These are phyloP conservation scores for Ziziphus jujuba DNA, from an alignment of 306 rosid genomes.

Conservation along the genomic window DNA sequence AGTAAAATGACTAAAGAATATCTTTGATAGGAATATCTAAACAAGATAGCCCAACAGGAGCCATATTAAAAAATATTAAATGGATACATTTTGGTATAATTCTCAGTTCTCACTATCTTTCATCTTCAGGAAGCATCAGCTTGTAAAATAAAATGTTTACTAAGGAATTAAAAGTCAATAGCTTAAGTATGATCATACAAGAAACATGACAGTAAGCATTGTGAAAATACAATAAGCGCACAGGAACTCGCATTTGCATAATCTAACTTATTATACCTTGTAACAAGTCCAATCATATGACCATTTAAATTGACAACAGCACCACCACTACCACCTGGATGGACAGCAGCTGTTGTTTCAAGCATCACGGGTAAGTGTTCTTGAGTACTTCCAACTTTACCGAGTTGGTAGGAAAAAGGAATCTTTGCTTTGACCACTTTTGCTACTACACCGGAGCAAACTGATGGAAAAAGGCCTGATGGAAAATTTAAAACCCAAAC, in stretches of 20 bases:
- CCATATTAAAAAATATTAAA: no score
- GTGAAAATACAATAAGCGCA: conserved; percentile 6
- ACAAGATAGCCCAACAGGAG: no score
- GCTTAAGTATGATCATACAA: conserved; percentile 2
- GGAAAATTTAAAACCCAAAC: conserved; percentile 11
- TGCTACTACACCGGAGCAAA: conserved; percentile 82
- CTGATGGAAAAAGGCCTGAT: conserved; percentile 77
- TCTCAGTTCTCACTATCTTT: no score
- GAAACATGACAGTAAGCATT: neutral
- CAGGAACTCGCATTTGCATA: neutral
- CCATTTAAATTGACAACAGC: conserved; percentile 84
- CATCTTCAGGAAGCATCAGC: no score
- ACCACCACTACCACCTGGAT: conserved; percentile 98
- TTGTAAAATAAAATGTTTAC: conserved; percentile 1
- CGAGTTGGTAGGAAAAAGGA: conserved; percentile 48
- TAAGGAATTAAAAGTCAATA: neutral
- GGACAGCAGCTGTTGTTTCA: conserved; percentile 94
- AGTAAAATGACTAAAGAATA: neutral
- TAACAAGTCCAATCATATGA: conserved; percentile 89
- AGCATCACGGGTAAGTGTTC: conserved; percentile 71
- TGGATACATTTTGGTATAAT: no score
- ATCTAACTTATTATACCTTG: conserved; percentile 56
- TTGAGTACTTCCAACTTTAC: conserved; percentile 36
- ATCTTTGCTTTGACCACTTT: conserved; percentile 72
- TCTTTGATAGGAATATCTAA: no score